Evolutionary conservation across 2,329 filamentous ascomycete species (phyloP), one percentile per base, ranked within the genome.

Genomic region (Chalaropsis ovoidea): DNA sequence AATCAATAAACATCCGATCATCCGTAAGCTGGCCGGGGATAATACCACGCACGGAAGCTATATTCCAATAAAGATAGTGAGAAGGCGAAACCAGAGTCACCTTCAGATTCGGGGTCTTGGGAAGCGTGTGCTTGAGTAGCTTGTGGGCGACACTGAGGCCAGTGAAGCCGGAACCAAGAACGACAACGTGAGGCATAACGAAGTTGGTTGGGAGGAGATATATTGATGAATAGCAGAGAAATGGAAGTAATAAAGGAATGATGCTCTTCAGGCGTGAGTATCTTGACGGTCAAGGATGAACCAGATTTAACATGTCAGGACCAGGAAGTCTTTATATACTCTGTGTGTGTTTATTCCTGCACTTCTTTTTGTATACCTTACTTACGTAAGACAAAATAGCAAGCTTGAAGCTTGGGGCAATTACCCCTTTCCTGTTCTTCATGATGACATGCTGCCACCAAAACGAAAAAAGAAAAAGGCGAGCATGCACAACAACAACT

Each of bases 111-210:
- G 74, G 70, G 41, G 74, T 72, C 58, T 75, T 75, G 27, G 76
- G 71, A 2, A 77, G 72, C 0, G 73, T 74, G 68, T 76, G 75
- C 65, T 78, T 77, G 70, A 82, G 76, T 39, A 81, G 76, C 70
- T 81, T 78, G 71, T 82, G 81, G 61, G 80, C 77, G 43, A 80
- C 69, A 19, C 78, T 76, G 60, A 81, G 69, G 67, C 79, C 80
- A 47, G 76, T 74, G 49, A 76, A 71, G 71, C 78, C 78, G 42
- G 78, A 78, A 42, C 81, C 81, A 3, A 83, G 75, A 62, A 83
- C 73, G 49, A 83, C 77, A 62, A 83, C 75, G 41, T 76, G 77
- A 67, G 74, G 73, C 70, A 72, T 71, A 19, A 11, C 22, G 49
- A 54, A n/a, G 2, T 19, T 58, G 17, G 17, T 35, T 22, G 13